Percentiles rank a stretch among this genome's conserved stretches.
phyloP scores from a whole-genome alignment of 2,329 filamentous ascomycete species.

The Metarhizium brunneum region DNA sequence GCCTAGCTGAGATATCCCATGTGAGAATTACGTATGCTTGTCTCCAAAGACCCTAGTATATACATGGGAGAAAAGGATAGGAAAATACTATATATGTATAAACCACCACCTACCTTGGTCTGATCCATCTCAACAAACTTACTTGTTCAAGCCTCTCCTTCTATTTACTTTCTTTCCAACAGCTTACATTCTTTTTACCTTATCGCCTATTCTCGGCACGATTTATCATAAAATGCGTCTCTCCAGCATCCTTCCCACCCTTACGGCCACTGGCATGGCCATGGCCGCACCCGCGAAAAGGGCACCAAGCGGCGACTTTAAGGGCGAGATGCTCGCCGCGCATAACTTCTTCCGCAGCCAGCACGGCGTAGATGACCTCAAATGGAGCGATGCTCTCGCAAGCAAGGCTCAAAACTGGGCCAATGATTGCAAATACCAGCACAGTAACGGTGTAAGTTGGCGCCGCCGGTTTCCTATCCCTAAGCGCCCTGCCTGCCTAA shows the following conservation, averaged over 20 bases:
- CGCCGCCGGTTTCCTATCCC: not conserved
- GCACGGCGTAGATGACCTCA: slow-evolving; percentile 57
- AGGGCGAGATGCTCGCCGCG: slow-evolving; percentile 37
- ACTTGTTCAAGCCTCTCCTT: no score
- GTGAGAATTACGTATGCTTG: no score
- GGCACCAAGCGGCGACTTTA: not conserved
- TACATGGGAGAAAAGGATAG: no score
- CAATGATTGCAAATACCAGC: slow-evolving; percentile 47
- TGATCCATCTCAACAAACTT: no score
- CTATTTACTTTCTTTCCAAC: no score
- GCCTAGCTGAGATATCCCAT: no score
- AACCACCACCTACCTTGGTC: no score
- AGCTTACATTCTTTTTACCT: no score
- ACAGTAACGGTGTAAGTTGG: slow-evolving; percentile 6
- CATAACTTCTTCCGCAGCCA: slow-evolving; percentile 78
- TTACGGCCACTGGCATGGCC: not conserved
- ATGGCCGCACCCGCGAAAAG: not conserved
- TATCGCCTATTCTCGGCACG: no score
- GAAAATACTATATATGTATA: no score
- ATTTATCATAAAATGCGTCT: not conserved
- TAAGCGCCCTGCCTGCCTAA: no score
- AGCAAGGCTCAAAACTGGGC: slow-evolving; percentile 53
- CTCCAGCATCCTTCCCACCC: not conserved
- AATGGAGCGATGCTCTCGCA: slow-evolving; percentile 53
- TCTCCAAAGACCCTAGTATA: no score